Conservation (phyloP, 331 rosid species). For the Erythrophleum ivorense region DNA sequence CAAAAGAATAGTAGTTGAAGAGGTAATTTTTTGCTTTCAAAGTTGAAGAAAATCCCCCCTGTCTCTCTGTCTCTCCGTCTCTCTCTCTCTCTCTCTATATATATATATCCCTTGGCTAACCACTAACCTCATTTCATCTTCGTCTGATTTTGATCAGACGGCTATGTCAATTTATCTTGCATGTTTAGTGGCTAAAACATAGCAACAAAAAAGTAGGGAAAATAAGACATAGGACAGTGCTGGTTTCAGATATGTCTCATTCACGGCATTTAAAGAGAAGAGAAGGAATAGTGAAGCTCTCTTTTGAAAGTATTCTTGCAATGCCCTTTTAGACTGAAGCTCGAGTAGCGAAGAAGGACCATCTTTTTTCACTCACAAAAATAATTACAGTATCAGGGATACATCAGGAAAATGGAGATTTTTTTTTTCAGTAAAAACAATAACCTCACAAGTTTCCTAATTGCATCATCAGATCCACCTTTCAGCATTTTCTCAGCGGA, state of each 20-base stretch:
- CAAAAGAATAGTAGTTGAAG: neutral
- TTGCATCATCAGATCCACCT: constrained; percentile 41
- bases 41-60: neutral
- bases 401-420: constrained; percentile 37
- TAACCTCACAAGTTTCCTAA: constrained; percentile 48
- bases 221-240: constrained; percentile 45
- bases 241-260: constrained; percentile 53
- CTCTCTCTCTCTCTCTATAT: no score
- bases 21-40: neutral
- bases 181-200: constrained; percentile 37
- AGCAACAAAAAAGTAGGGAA: constrained; percentile 26
- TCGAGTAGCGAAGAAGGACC: constrained; percentile 43
- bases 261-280: constrained; percentile 33
- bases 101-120: neutral
- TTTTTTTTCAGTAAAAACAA: constrained; percentile 32
- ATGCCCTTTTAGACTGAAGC: constrained; percentile 49
- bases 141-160: constrained; percentile 35
- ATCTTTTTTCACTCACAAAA: constrained; percentile 45
- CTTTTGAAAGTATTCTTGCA: constrained; percentile 32
- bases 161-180: constrained; percentile 1
- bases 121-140: neutral
- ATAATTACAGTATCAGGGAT: constrained; percentile 43
- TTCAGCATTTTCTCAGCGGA: constrained; percentile 43
- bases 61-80: no score
- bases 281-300: constrained; percentile 20